Conservation (phyloP, 306 rosid species). For the Dicorynia guianensis region DNA sequence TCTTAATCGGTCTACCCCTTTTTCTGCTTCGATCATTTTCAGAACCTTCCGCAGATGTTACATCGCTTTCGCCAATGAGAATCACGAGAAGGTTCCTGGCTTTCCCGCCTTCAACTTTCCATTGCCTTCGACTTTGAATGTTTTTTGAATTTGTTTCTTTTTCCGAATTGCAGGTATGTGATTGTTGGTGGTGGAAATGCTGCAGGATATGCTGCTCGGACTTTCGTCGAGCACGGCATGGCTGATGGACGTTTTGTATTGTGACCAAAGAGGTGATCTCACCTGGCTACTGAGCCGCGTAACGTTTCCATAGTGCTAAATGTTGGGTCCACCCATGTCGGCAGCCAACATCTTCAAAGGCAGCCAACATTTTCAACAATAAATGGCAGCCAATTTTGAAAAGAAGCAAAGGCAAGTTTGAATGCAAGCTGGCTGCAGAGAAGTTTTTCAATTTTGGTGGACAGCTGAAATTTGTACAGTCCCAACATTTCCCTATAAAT, state of each 20-base stretch:
- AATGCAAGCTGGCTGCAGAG: too few species aligned
- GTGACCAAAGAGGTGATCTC: slow-evolving; percentile 83
- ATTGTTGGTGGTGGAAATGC: slow-evolving; percentile 98
- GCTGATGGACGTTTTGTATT: slow-evolving; percentile 94
- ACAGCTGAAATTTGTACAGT: too few species aligned
- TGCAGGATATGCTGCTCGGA: slow-evolving; percentile 93
- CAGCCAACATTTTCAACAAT: too few species aligned
- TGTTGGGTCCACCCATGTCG: too few species aligned
- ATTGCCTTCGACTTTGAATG: neutral
- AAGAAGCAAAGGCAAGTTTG: too few species aligned
- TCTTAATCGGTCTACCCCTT: slow-evolving; percentile 26
- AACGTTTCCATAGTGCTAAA: neutral
- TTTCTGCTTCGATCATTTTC: slow-evolving; percentile 52
- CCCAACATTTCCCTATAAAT: too few species aligned
- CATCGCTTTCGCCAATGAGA: slow-evolving; percentile 75
- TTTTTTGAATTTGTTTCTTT: neutral
- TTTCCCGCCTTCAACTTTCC: neutral
- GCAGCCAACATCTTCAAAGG: too few species aligned
- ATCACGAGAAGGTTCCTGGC: slow-evolving; percentile 64
- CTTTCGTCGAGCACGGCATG: slow-evolving; percentile 91
- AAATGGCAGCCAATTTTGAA: too few species aligned
- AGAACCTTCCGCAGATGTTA: slow-evolving; percentile 64
- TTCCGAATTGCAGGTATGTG: slow-evolving; percentile 65
- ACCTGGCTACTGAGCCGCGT: neutral
- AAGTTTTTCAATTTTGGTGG: too few species aligned